Evolutionary conservation across 2,329 filamentous ascomycete genomes (phyloP).

Genomic region (Epichloe baconii): DNA sequence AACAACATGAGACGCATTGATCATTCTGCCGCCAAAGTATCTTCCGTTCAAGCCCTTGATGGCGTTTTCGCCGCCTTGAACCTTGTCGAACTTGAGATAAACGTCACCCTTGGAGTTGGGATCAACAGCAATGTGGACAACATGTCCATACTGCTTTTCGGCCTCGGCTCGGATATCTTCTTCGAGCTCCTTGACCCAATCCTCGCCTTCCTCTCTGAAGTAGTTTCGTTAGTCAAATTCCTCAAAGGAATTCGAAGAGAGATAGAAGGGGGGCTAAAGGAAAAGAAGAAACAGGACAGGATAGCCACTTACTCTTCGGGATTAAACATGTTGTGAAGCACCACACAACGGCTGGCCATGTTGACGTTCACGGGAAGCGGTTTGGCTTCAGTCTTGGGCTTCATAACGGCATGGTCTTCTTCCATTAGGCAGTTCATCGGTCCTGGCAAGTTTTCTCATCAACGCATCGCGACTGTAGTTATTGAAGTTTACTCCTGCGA

Average conservation of each 20-base stretch:
- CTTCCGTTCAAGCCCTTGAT: constrained; percentile 96
- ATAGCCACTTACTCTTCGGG: constrained; percentile 61
- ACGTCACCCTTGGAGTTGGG: constrained; percentile 90
- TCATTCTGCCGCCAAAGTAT: constrained; percentile 85
- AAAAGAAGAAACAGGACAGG: neutral
- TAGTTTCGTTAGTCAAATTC: constrained; percentile 19
- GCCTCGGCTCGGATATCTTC: constrained; percentile 88
- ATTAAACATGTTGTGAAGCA: constrained; percentile 93
- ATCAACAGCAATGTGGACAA: constrained; percentile 94
- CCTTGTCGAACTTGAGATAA: constrained; percentile 95
- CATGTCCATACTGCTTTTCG: constrained; percentile 88
- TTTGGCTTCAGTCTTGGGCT: constrained; percentile 68
- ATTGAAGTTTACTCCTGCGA: constrained; percentile 97
- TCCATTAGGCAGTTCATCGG: constrained; percentile 61
- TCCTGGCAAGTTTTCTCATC: constrained; percentile 96
- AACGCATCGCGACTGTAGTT: constrained; percentile 97
- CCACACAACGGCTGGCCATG: constrained; percentile 84
- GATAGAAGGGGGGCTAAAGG: neutral
- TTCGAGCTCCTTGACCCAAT: constrained; percentile 88
- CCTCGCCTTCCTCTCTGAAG: constrained; percentile 66
- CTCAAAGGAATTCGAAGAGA: neutral
- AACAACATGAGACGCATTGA: constrained; percentile 90
- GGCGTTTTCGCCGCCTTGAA: constrained; percentile 90
- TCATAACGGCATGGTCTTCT: constrained; percentile 60
- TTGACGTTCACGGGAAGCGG: constrained; percentile 75